Conservation (phyloP, 768 basidiomycete genomes). For the Saitozyma podzolica region DNA sequence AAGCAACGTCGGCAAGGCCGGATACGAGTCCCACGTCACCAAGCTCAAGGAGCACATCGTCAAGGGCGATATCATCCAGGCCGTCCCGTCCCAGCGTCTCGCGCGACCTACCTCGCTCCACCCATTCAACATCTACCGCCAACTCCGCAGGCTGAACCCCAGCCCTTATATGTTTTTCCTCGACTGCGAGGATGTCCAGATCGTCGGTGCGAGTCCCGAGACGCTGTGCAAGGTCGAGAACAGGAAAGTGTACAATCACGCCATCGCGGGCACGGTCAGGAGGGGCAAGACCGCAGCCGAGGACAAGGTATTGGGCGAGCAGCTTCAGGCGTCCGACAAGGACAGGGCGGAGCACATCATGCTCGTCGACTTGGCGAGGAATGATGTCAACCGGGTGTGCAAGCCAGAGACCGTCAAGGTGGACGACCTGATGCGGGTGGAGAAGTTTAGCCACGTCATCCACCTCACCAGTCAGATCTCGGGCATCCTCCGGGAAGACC, state of each 20-base stretch:
- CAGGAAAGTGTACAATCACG: conserved; percentile 93
- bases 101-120: conserved; percentile 81
- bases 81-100: conserved; percentile 91
- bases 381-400: conserved; percentile 98
- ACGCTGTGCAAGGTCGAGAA: conserved; percentile 92
- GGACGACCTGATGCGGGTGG: conserved; percentile 86
- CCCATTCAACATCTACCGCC: conserved; percentile 96
- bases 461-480: conserved; percentile 95
- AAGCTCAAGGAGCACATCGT: conserved; percentile 90
- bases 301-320: conserved; percentile 75
- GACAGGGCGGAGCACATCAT: conserved; percentile 98
- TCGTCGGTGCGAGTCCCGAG: conserved; percentile 98
- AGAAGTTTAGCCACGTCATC: conserved; percentile 97
- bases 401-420: conserved; percentile 92
- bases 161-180: conserved; percentile 99
- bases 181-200: conserved; percentile 86
- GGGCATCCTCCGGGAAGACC: conserved; percentile 74
- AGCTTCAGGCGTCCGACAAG: conserved; percentile 80
- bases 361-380: conserved; percentile 95
- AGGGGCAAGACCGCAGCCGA: conserved; percentile 84
- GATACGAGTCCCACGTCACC: conserved; percentile 89
- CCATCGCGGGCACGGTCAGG: conserved; percentile 91
- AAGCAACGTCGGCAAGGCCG: conserved; percentile 90
- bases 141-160: conserved; percentile 90
- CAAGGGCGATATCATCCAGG: conserved; percentile 97